Evolutionary conservation across 805 yeast species (phyloP), one percentile per base, ranked within the genome.

Genomic region (Lipomyces lipofer): DNA sequence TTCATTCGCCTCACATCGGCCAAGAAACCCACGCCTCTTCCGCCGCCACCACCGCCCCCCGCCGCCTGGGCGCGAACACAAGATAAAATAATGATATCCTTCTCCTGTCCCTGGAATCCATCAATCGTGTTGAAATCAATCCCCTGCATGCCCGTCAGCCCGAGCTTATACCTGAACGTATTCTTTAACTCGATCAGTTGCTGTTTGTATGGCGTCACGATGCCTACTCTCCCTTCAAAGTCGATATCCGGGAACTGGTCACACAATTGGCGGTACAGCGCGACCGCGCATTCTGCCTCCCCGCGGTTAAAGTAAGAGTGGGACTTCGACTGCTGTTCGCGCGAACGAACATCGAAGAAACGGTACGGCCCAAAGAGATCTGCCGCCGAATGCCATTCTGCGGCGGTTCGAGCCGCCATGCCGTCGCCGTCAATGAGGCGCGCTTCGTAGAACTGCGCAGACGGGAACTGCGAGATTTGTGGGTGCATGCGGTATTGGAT

Each of bases 401-500:
- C 75, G 1, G 68, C 63, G 22, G 86, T 89, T 25, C 76, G 64
- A 5, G 64, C 71, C 1, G 72, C 78, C 85, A 91, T 86, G n/a
- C 75, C 77, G 0, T 81, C 83, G 2, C 97, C 99, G 69, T 91
- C 95, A 44, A 79, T 72, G 51, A 94, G 76, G 52, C 76, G 77
- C 0, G 88, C 84, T 7, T 81, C 67, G 66, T 94, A 94, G 67
- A 94, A 95, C 66, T 88, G 87, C 10, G 72, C 66, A 24, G 96
- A 86, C 1, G 99, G 99, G 68, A 94, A 95, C 43, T 62, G 69
- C 17, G 97, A 87, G 46, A 94, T 94, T 3, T 78, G 83, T 0
- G 99, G 97, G 70, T 95, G 96, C 99, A 94, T 92, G 74, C 99
- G 92, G 68, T 92, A 92, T 67, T 92, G 99, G 9, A 88, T 92